Evolutionary conservation across 164 flowering plant genomes (phyloP).

Genomic region (Berberis thunbergii): DNA sequence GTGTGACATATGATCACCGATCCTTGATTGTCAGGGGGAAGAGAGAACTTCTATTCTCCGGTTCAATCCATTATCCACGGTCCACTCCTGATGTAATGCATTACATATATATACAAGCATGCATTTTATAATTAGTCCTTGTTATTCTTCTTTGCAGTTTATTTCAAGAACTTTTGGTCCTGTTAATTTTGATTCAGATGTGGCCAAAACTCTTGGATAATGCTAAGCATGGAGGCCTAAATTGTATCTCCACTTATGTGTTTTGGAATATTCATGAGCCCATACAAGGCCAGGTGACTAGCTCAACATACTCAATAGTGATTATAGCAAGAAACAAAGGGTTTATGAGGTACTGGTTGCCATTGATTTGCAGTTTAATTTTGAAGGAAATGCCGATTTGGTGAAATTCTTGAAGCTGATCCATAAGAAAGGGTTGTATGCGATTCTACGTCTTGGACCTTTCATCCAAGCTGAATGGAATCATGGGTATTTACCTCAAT

Average conservation of each 20-base stretch:
- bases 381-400: slow-evolving; percentile 37
- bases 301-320: background rate
- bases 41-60: slow-evolving; percentile 28
- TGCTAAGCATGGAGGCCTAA: slow-evolving; percentile 51
- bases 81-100: slow-evolving; percentile 12
- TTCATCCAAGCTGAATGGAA: slow-evolving; percentile 37
- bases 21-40: slow-evolving; percentile 20
- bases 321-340: background rate
- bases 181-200: slow-evolving; percentile 17
- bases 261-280: slow-evolving; percentile 75
- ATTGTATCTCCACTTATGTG: slow-evolving; percentile 63
- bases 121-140: background rate
- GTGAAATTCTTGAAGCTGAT: slow-evolving; percentile 43
- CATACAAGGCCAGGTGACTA: slow-evolving; percentile 39
- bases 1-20: slow-evolving; percentile 21
- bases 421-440: slow-evolving; percentile 32
- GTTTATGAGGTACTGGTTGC: background rate
- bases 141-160: background rate
- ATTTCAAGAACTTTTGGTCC: background rate
- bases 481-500: slow-evolving; percentile 6
- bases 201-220: slow-evolving; percentile 36
- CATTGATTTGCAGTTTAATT: slow-evolving; percentile 31
- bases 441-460: slow-evolving; percentile 43
- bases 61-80: slow-evolving; percentile 28
- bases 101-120: no score